Evolutionary conservation across 1,139 yeast genomes (phyloP).

Genomic region (Blastobotrys ciferrii): DNA sequence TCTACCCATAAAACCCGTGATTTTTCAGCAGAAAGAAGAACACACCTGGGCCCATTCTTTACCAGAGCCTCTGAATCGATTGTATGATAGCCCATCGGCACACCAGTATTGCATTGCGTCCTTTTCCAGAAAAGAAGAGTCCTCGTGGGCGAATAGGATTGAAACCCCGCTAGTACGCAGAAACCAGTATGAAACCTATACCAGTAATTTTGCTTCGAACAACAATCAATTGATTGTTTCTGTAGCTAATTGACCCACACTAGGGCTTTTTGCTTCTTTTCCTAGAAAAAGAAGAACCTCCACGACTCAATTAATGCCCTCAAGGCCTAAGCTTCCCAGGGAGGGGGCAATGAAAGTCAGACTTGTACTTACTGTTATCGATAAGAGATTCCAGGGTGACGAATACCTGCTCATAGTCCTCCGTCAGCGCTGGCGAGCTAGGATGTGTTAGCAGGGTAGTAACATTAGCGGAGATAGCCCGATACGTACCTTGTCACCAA

Average conservation of each 20-base stretch:
- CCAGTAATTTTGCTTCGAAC: not conserved
- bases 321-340: not conserved
- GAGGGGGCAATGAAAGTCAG: not conserved
- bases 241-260: not conserved
- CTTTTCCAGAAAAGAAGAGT: not conserved
- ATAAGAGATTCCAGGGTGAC: constrained; percentile 2
- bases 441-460: not conserved
- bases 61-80: no score
- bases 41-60: no score
- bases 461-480: not conserved
- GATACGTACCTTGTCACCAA: constrained; percentile 2
- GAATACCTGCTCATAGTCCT: not conserved
- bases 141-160: not conserved
- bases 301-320: not conserved
- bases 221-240: not conserved
- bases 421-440: constrained; percentile 1
- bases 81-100: no score
- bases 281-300: not conserved
- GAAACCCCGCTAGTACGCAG: not conserved
- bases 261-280: not conserved
- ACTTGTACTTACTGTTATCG: constrained; percentile 1
- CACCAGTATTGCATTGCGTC: not conserved
- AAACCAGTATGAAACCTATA: not conserved
- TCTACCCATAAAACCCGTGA: no score
- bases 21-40: no score